phyloP scores from a whole-genome alignment of 805 yeast genomes.

The Kodamaea nitidulidarum region DNA sequence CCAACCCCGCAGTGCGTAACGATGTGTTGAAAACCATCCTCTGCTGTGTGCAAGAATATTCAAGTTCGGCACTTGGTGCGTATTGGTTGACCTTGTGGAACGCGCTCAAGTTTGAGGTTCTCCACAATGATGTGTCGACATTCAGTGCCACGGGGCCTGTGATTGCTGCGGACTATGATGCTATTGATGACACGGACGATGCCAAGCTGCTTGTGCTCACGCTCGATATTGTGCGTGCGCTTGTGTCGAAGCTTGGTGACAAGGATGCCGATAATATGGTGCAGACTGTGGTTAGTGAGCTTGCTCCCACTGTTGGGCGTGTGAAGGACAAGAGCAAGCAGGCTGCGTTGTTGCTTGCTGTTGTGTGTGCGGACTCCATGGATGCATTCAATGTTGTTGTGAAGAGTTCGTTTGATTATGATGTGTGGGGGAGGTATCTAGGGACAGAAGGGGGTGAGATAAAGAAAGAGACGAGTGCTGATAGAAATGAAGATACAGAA shows the following conservation, averaged over 20 bases:
- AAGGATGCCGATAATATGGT: conserved; percentile 35
- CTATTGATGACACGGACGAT: conserved; percentile 33
- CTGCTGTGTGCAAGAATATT: conserved; percentile 52
- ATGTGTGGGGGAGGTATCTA: conserved; percentile 41
- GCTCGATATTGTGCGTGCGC: conserved; percentile 32
- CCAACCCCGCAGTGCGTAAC: conserved; percentile 65
- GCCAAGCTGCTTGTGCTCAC: conserved; percentile 34
- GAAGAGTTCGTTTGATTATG: conserved; percentile 28
- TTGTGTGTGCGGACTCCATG: conserved; percentile 47
- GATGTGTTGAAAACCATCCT: conserved; percentile 68
- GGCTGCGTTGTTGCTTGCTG: conserved; percentile 56
- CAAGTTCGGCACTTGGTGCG: conserved; percentile 43
- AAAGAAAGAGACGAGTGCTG: conserved; percentile 2
- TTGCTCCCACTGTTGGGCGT: conserved; percentile 48
- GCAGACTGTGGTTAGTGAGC: conserved; percentile 39
- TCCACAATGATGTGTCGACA: conserved; percentile 59
- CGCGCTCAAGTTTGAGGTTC: conserved; percentile 81
- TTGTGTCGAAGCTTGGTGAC: conserved; percentile 36
- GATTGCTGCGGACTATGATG: conserved; percentile 23
- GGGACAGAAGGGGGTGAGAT: conserved; percentile 2
- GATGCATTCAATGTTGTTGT: conserved; percentile 47
- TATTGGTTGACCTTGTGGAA: conserved; percentile 82
- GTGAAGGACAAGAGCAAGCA: conserved; percentile 57
- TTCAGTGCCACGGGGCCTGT: conserved; percentile 26
- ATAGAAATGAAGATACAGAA: background rate